Base-by-base conservation (phyloP, 331 rosid genomes). In the Cydonia oblonga region DNA sequence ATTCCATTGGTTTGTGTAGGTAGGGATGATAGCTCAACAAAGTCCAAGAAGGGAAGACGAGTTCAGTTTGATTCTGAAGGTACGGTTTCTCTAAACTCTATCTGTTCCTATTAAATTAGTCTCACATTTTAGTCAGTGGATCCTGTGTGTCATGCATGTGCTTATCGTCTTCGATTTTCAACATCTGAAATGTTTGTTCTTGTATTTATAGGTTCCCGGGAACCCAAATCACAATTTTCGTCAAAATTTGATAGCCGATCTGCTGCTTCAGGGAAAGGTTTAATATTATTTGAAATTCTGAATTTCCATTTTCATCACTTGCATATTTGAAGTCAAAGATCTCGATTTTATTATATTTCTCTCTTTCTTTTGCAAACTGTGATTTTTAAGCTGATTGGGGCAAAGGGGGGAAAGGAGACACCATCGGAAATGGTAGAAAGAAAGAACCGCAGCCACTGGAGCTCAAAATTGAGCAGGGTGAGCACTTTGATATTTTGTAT, bases 51-150 rank as follows among this genome's bases (percentile, higher is more conserved):
- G 80, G 88, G 85, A 66, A 91, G 84, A 83, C 91, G 66, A 81
- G 97, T 88, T 78, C 96, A 93, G 75, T 93, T 93, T 73, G 74
- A 87, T 42, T 28, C 70, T 53, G 86, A 84, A 85, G 96, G 98
- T 93, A 75, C 73, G 2, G 61, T 71, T 73, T n/a, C 24, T 4
- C 26, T 38, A 9, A 49, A 5, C 54, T 29, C 23, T 1, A 23
- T 20, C 19, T 46, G 7, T 63, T 20, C 35, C 62, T 28, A 59
- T 5, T 56, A 22, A 77, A 29, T 65, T 13, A 16, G 29, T 52
- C 66, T 28, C 38, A 7, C 16, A 71, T 65, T 23, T 58, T 33
- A 19, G 18, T 33, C 40, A 63, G 35, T 49, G 53, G 53, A 6
- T 46, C 53, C 15, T 46, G 53, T 46, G 53, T 46, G 53, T 46